Percentiles rank a stretch among this genome's conserved stretches.
Evolutionary conservation across 805 yeast species (phyloP).

Genomic region (Suhomyces pyralidae): DNA sequence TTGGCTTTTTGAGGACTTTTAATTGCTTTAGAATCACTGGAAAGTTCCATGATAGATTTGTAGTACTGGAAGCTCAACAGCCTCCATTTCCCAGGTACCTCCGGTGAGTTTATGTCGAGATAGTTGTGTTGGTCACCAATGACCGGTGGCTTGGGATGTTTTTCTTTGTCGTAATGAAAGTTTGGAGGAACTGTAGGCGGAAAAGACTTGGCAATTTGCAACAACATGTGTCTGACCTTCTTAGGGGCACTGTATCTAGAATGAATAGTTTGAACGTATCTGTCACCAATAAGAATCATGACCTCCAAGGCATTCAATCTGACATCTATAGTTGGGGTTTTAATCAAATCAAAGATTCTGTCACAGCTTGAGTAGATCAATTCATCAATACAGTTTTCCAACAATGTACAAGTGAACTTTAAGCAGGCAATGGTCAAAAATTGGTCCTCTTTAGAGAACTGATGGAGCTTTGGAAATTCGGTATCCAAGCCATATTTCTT

Average conservation of each 20-base stretch:
- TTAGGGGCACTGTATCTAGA: conserved; percentile 45
- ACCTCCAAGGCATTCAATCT: conserved; percentile 60
- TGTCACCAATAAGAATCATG: conserved; percentile 57
- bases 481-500: conserved; percentile 51
- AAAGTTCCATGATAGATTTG: conserved; percentile 9
- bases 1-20: conserved; percentile 9
- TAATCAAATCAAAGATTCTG: conserved; percentile 54
- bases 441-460: conserved; percentile 47
- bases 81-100: conserved; percentile 57
- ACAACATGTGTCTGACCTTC: conserved; percentile 41
- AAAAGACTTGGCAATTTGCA: conserved; percentile 52
- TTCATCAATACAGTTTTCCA: conserved; percentile 68
- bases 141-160: conserved; percentile 17
- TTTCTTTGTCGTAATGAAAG: conserved; percentile 11
- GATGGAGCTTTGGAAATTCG: conserved; percentile 45
- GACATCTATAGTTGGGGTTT: conserved; percentile 57
- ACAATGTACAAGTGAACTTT: conserved; percentile 56
- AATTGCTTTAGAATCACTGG: conserved; percentile 13
- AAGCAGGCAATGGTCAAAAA: conserved; percentile 49
- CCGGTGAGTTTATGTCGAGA: conserved; percentile 43
- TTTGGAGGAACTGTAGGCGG: conserved; percentile 47
- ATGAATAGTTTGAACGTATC: conserved; percentile 48
- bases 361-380: conserved; percentile 66
- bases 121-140: conserved; percentile 44
- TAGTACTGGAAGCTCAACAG: conserved; percentile 53